A percentile compares a stretch with the other conserved stretches of the same genome.
Evolutionary conservation across 176 grass and related monocot genomes (phyloP).

Genomic region (Saccharum spontaneum): DNA sequence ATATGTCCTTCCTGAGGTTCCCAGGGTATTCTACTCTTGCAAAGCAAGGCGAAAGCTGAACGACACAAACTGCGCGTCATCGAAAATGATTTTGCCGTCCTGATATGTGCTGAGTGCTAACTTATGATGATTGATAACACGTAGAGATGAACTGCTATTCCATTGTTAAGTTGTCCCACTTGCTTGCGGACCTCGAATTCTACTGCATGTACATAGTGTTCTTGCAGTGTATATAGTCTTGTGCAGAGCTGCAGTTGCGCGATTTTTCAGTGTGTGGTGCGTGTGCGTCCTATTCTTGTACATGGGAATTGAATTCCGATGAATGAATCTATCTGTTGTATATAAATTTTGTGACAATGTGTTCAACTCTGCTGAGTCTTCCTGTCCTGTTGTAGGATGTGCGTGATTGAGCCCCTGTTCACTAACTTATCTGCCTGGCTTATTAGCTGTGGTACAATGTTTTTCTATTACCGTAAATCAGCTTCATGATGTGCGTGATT

Average conservation of each 20-base stretch:
- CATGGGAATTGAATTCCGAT: slow-evolving; percentile 26
- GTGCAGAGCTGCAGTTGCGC: slow-evolving; percentile 24
- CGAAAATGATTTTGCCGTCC: slow-evolving; percentile 24
- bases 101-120: slow-evolving; percentile 42
- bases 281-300: slow-evolving; percentile 31
- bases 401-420: too few species aligned
- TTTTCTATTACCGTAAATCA: too few species aligned
- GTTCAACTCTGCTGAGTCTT: background rate
- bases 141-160: slow-evolving; percentile 35
- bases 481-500: background rate
- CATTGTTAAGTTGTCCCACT: slow-evolving; percentile 38
- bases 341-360: slow-evolving; percentile 25
- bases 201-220: slow-evolving; percentile 22
- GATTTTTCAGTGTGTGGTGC: slow-evolving; percentile 24
- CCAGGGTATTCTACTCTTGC: slow-evolving; percentile 41
- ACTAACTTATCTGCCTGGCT: too few species aligned
- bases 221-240: slow-evolving; percentile 37
- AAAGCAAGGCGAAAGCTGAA: slow-evolving; percentile 49
- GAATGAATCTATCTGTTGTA: slow-evolving; percentile 30
- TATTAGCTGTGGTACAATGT: too few species aligned
- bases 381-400: background rate
- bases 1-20: slow-evolving; percentile 57
- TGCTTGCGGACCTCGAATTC: slow-evolving; percentile 30
- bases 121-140: slow-evolving; percentile 21
- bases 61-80: slow-evolving; percentile 24